phyloP scores from a whole-genome alignment of 2,329 filamentous ascomycete species.

The Fusarium sp. region DNA sequence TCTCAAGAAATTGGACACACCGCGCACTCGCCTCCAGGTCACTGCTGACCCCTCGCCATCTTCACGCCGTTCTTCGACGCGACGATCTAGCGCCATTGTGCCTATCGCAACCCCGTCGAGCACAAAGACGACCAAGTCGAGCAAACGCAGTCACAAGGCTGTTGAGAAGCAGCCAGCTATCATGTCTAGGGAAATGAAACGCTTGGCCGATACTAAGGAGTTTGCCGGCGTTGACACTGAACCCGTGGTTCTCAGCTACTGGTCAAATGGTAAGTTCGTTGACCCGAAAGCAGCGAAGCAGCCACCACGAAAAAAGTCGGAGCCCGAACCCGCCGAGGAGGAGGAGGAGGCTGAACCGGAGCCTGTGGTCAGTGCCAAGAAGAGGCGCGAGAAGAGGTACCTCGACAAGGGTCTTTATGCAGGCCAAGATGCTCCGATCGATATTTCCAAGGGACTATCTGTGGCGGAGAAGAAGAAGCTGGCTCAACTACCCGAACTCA shows the following conservation, averaged over 20 bases:
- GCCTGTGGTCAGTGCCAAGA: constrained; percentile 52
- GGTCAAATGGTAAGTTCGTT: constrained; percentile 74
- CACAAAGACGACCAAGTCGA: constrained; percentile 64
- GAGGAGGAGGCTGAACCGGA: constrained; percentile 52
- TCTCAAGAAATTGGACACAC: constrained; percentile 52
- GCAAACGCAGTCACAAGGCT: constrained; percentile 71
- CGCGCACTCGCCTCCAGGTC: constrained; percentile 49
- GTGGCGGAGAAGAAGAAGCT: constrained; percentile 64
- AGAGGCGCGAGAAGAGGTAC: constrained; percentile 77
- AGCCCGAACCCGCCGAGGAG: constrained; percentile 42
- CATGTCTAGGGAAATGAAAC: constrained; percentile 68
- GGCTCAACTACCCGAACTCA: constrained; percentile 60
- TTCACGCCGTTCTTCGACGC: constrained; percentile 58
- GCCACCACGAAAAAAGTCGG: constrained; percentile 53
- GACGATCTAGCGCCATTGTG: constrained; percentile 52
- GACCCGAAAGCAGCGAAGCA: constrained; percentile 58
- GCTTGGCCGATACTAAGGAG: constrained; percentile 73
- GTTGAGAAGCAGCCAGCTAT: constrained; percentile 61
- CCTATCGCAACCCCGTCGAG: constrained; percentile 58
- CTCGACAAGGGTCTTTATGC: constrained; percentile 86
- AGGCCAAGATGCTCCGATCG: constrained; percentile 74
- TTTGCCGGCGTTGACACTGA: constrained; percentile 69
- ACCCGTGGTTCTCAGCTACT: constrained; percentile 69
- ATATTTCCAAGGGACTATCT: constrained; percentile 63
- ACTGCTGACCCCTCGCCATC: constrained; percentile 45